Evolutionary conservation across 805 yeast species (phyloP).

Genomic region (Metschnikowia peoriensis): DNA sequence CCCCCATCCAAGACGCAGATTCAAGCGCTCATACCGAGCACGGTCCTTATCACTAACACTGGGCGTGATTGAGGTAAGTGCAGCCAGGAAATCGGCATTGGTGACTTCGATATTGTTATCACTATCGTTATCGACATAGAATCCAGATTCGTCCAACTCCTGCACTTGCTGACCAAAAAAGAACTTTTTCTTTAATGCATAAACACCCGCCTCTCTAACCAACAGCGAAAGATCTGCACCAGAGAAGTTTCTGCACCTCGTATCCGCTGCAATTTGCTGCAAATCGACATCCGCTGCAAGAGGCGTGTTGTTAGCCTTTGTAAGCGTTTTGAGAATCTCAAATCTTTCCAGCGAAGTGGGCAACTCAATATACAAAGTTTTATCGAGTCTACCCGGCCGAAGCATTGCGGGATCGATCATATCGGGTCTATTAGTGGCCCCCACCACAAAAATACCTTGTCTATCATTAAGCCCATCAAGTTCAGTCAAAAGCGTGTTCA

Average conservation of each 20-base stretch:
- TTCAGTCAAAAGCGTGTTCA: constrained; percentile 90
- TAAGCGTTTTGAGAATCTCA: constrained; percentile 78
- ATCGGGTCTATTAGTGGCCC: constrained; percentile 97
- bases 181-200: constrained; percentile 75
- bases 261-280: constrained; percentile 62
- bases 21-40: constrained; percentile 67
- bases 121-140: constrained; percentile 28
- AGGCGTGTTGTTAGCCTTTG: constrained; percentile 74
- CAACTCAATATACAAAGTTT: constrained; percentile 85
- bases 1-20: constrained; percentile 75
- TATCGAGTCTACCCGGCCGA: constrained; percentile 94
- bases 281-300: constrained; percentile 62
- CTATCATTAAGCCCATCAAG: constrained; percentile 93
- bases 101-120: constrained; percentile 53
- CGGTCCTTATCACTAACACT: constrained; percentile 89
- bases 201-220: constrained; percentile 91
- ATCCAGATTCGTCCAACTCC: constrained; percentile 39
- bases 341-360: constrained; percentile 76
- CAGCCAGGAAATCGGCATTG: constrained; percentile 62
- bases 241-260: constrained; percentile 81
- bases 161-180: constrained; percentile 44
- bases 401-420: constrained; percentile 98
- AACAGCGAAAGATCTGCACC: constrained; percentile 96
- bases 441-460: constrained; percentile 89
- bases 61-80: constrained; percentile 77